Evolutionary conservation across 139 green algal species (phyloP).

Genomic region (Picochlorum costavermella): DNA sequence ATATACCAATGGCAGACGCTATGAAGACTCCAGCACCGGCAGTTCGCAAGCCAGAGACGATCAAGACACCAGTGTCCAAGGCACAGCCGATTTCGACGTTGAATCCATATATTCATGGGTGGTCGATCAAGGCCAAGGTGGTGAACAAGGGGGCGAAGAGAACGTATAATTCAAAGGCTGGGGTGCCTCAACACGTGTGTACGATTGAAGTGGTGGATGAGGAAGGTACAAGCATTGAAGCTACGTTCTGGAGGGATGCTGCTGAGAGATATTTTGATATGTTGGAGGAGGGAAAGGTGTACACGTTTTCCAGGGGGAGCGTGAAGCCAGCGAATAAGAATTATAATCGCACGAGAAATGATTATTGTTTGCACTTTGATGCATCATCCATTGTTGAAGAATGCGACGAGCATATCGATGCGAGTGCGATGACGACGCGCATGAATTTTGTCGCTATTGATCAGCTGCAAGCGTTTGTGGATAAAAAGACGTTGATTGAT

Average conservation of each 20-base stretch:
- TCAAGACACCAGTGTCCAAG: constrained; percentile 19
- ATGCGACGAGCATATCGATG: constrained; percentile 46
- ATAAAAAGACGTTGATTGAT: constrained; percentile 61
- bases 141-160: constrained; percentile 29
- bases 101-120: constrained; percentile 61
- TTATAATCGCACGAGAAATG: constrained; percentile 54
- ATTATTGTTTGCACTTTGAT: constrained; percentile 72
- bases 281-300: constrained; percentile 41
- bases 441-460: constrained; percentile 62
- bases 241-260: constrained; percentile 66
- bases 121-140: constrained; percentile 62
- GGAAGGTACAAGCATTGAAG: constrained; percentile 62
- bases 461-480: constrained; percentile 44
- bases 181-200: constrained; percentile 30
- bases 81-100: constrained; percentile 49
- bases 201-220: constrained; percentile 63
- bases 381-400: constrained; percentile 22
- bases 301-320: constrained; percentile 35
- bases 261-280: constrained; percentile 33
- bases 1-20: constrained; percentile 5
- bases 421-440: constrained; percentile 33
- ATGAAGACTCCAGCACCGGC: constrained; percentile 9
- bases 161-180: constrained; percentile 18
- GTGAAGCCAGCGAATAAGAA: constrained; percentile 71
- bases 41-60: constrained; percentile 6